Conservation (phyloP, 1,284 basidiomycete species). For the Ceratorhiza oryzae-sativae region DNA sequence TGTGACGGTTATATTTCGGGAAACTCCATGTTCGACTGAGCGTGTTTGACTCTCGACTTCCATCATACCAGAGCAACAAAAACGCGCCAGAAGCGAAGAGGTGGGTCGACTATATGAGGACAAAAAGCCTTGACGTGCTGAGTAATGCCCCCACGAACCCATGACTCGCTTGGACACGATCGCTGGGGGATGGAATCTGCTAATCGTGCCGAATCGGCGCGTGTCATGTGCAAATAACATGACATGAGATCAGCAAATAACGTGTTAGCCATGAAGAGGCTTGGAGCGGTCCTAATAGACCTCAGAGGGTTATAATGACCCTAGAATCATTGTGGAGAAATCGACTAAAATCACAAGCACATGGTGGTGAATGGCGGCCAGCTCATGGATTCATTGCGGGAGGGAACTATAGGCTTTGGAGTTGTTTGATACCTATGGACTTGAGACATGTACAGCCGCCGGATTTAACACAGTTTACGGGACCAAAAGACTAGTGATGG, state of each 20-base stretch:
- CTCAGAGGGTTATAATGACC: too few relatives aligned
- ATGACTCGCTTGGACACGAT: neutral
- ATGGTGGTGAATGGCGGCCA: too few relatives aligned
- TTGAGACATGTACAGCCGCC: too few relatives aligned
- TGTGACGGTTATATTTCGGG: neutral
- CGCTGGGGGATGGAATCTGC: neutral
- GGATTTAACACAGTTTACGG: too few relatives aligned
- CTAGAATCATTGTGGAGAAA: too few relatives aligned
- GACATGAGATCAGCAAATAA: neutral
- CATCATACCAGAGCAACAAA: neutral
- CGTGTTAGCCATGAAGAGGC: neutral
- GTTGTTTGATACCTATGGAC: too few relatives aligned
- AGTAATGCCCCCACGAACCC: neutral
- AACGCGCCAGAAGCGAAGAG: neutral
- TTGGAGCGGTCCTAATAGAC: too few relatives aligned
- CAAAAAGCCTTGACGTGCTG: neutral
- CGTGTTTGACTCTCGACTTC: conserved; percentile 13
- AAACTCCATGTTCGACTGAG: neutral
- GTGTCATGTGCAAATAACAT: neutral
- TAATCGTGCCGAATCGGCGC: neutral
- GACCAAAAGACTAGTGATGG: too few relatives aligned
- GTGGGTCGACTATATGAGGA: neutral
- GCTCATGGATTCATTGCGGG: too few relatives aligned
- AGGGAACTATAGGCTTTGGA: too few relatives aligned
- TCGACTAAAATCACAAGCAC: too few relatives aligned